A percentile compares a stretch with the other conserved stretches of the same genome.
phyloP scores from a whole-genome alignment of 441 rosid genomes.

The Mallotus repandus region DNA sequence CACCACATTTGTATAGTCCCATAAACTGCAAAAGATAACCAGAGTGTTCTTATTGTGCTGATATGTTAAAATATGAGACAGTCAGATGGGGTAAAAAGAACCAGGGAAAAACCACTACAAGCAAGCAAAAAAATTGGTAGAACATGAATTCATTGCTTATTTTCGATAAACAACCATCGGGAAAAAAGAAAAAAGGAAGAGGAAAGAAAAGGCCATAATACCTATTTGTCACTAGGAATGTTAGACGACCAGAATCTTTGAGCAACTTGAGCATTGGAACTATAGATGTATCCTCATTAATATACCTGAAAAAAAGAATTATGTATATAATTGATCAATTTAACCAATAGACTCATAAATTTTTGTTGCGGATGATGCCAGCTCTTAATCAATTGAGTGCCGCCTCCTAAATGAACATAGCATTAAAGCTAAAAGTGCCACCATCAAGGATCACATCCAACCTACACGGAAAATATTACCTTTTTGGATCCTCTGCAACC shows the following conservation, averaged over 20 bases:
- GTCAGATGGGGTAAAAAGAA: neutral
- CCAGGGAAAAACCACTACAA: neutral
- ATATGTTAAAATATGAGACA: neutral
- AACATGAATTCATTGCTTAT: neutral
- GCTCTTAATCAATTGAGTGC: neutral
- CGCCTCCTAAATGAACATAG: neutral
- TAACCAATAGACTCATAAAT: neutral
- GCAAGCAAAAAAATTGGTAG: neutral
- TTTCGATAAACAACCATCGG: too few species aligned
- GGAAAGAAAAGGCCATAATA: conserved; percentile 17
- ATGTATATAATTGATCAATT: neutral
- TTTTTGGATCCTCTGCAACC: conserved; percentile 88
- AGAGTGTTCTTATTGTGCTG: neutral
- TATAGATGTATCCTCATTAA: conserved; percentile 69
- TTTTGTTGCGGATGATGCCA: neutral
- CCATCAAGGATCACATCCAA: neutral
- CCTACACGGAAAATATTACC: conserved; percentile 35
- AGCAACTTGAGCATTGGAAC: conserved; percentile 87
- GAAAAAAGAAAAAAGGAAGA: neutral
- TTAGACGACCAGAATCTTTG: conserved; percentile 82
- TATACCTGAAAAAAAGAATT: conserved; percentile 45
- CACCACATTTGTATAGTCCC: conserved; percentile 98
- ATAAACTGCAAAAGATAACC: conserved; percentile 62
- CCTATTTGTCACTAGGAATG: conserved; percentile 97
- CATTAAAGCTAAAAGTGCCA: neutral